Evolutionary conservation across 2,329 filamentous ascomycete species (phyloP).

Genomic region (Colletotrichum sp.): DNA sequence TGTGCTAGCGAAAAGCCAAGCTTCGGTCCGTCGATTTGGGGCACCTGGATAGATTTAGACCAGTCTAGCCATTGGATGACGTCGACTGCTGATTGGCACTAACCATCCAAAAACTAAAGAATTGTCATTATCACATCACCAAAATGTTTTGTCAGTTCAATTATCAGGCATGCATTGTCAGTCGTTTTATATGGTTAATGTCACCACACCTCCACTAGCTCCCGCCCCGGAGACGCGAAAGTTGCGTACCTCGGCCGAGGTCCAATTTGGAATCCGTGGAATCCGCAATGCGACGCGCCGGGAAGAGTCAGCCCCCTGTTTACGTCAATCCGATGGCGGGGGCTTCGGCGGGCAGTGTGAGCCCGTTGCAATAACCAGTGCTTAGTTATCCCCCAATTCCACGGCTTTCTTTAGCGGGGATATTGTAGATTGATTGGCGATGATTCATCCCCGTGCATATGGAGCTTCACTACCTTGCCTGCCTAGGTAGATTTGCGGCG

Average conservation of each 20-base stretch:
- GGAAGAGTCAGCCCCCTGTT: neutral
- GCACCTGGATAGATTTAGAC: neutral
- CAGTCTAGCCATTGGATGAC: neutral
- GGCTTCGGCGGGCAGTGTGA: neutral
- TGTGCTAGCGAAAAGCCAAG: neutral
- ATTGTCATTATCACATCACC: neutral
- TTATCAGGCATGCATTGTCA: neutral
- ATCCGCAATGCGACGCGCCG: neutral
- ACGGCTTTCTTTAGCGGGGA: slow-evolving; percentile 4
- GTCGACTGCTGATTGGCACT: neutral
- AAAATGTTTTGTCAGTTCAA: neutral
- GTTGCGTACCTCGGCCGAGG: neutral
- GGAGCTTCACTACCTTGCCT: neutral
- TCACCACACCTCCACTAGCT: neutral
- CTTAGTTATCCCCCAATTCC: slow-evolving; percentile 16
- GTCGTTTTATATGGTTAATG: neutral
- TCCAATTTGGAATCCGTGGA: slow-evolving; percentile 8
- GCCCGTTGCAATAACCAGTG: neutral
- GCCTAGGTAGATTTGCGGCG: neutral
- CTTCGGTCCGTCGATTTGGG: neutral
- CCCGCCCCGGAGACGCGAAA: neutral
- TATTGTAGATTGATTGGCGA: slow-evolving; percentile 3
- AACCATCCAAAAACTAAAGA: neutral
- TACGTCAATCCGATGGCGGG: neutral
- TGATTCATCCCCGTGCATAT: slow-evolving; percentile 17